Evolutionary conservation across 306 rosid genomes (phyloP).

Genomic region (Carpinus viminea): DNA sequence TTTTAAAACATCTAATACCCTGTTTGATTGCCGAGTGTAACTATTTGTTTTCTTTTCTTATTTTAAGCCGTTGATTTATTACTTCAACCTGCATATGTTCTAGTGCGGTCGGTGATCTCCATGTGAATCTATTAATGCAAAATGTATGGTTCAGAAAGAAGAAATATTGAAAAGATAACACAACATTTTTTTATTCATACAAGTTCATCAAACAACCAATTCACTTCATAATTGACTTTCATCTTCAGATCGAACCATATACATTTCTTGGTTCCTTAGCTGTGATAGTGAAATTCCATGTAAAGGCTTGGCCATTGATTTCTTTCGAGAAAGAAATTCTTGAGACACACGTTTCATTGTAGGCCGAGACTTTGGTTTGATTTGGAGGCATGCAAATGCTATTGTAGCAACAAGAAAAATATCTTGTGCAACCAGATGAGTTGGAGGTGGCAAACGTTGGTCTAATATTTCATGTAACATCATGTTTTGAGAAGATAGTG

Average conservation of each 20-base stretch:
- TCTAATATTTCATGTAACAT: neutral
- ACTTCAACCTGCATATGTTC: neutral
- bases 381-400: neutral
- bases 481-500: neutral
- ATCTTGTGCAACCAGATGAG: neutral
- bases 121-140: neutral
- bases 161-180: too few species aligned
- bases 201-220: too few species aligned
- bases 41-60: neutral
- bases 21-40: conserved; percentile 55
- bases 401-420: neutral
- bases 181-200: too few species aligned
- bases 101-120: neutral
- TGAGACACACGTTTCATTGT: neutral
- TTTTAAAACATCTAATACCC: conserved; percentile 60
- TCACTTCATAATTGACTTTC: too few species aligned
- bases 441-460: neutral
- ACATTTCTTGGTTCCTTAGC: too few species aligned
- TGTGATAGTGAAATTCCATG: neutral
- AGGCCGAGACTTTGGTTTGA: neutral
- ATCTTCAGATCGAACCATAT: too few species aligned
- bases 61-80: neutral
- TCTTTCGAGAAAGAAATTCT: neutral
- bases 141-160: too few species aligned
- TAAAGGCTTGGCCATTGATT: neutral